A percentile compares a stretch with the other conserved stretches of the same genome.
phyloP scores from a whole-genome alignment of 2,329 filamentous ascomycete genomes.

The Karstenula rhodostoma region DNA sequence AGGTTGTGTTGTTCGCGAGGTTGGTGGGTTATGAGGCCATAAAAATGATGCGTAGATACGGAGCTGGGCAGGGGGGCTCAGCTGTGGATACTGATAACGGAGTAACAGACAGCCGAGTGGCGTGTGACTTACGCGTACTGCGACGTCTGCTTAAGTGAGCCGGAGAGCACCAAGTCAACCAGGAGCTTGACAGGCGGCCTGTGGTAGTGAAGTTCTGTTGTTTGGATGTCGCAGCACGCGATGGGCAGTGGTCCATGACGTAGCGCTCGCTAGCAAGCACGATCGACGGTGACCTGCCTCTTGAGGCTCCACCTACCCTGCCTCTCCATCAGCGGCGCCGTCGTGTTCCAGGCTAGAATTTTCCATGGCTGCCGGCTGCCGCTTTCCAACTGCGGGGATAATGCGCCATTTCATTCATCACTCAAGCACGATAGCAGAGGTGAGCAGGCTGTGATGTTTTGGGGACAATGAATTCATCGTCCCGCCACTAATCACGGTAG shows the following conservation, averaged over 20 bases:
- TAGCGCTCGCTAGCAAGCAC: conserved; percentile 6
- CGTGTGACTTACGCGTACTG: conserved; percentile 5
- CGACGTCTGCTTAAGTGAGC: conserved; percentile 1
- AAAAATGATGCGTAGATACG: conserved; percentile 17
- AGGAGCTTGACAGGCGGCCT: not conserved
- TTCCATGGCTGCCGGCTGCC: conserved; percentile 2
- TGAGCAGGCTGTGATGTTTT: conserved; percentile 20
- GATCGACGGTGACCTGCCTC: not conserved
- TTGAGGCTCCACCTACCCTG: not conserved
- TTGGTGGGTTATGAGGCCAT: conserved; percentile 5
- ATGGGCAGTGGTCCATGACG: not conserved
- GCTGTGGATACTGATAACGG: conserved; percentile 10
- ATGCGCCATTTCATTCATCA: conserved; percentile 16
- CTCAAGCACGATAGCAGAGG: not conserved
- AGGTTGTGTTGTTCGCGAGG: conserved; percentile 6
- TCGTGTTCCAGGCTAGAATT: not conserved
- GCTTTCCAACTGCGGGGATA: conserved; percentile 4
- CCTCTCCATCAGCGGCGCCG: not conserved
- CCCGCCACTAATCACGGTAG: conserved; percentile 17
- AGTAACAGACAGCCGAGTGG: conserved; percentile 4
- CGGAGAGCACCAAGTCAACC: not conserved
- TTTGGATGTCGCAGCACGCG: not conserved
- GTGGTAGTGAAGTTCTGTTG: conserved; percentile 2
- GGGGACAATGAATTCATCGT: conserved; percentile 46
- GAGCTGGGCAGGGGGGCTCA: conserved; percentile 22